These are phyloP conservation scores for Talaromyces amestolkiae DNA, from an alignment of 2,329 filamentous ascomycete genomes.

Conservation along the genomic window DNA sequence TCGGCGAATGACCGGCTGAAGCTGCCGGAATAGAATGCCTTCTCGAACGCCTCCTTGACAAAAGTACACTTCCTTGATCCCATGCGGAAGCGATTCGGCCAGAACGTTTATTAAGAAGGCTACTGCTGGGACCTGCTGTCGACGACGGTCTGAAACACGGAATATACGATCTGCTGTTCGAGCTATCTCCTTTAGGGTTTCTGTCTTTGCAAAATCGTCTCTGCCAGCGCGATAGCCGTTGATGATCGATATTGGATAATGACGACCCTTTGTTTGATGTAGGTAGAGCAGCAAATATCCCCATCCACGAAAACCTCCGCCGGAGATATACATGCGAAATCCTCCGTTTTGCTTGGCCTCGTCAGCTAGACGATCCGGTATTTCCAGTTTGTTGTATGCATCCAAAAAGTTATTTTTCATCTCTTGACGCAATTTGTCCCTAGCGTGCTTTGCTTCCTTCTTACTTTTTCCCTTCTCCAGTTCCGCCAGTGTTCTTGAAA, in stretches of 20 bases:
- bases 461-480: slow-evolving; percentile 47
- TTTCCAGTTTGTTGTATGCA: slow-evolving; percentile 57
- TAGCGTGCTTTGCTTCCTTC: slow-evolving; percentile 23
- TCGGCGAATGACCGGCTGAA: slow-evolving; percentile 60
- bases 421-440: slow-evolving; percentile 47
- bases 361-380: slow-evolving; percentile 54
- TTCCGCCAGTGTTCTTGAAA: slow-evolving; percentile 49
- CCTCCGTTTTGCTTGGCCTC: slow-evolving; percentile 47
- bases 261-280: slow-evolving; percentile 65
- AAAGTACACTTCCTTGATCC: slow-evolving; percentile 72
- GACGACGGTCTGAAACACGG: slow-evolving; percentile 75
- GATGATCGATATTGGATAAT: slow-evolving; percentile 80
- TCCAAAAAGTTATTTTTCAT: slow-evolving; percentile 59
- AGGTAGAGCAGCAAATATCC: slow-evolving; percentile 74
- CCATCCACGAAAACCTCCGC: slow-evolving; percentile 89
- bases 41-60: slow-evolving; percentile 85
- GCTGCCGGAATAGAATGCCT: slow-evolving; percentile 71
- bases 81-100: slow-evolving; percentile 61
- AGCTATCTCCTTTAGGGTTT: slow-evolving; percentile 43
- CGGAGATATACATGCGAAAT: slow-evolving; percentile 77
- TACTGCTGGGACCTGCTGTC: slow-evolving; percentile 79
- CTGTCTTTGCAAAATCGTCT: slow-evolving; percentile 59
- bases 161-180: slow-evolving; percentile 47
- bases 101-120: slow-evolving; percentile 75
- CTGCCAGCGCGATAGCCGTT: slow-evolving; percentile 71